Percentiles rank a stretch among this genome's conserved stretches.
Evolutionary conservation across 441 rosid genomes (phyloP).

Genomic region (Dalechampia spathulata): DNA sequence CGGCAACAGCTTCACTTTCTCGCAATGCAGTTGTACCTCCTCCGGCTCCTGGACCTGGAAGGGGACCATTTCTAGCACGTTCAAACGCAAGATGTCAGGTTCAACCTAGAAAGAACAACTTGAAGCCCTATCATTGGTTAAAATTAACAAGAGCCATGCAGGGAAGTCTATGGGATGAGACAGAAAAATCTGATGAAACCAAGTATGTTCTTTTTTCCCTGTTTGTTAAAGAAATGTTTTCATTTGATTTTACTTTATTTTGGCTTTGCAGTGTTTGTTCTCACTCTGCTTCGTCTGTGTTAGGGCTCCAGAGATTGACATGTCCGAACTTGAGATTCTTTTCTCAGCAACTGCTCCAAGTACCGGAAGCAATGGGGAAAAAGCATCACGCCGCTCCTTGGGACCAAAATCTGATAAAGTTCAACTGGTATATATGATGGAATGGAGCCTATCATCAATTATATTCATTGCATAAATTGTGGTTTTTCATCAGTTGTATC

Average conservation of each 20-base stretch:
- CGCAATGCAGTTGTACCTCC: slow-evolving; percentile 51
- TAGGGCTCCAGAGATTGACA: slow-evolving; percentile 87
- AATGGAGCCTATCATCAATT: slow-evolving; percentile 5
- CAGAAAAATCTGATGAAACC: slow-evolving; percentile 77
- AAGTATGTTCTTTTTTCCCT: slow-evolving; percentile 30
- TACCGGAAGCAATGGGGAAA: slow-evolving; percentile 38
- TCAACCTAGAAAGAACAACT: slow-evolving; percentile 57
- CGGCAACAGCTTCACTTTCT: too few species aligned
- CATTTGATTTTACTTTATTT: not conserved
- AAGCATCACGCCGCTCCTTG: slow-evolving; percentile 38
- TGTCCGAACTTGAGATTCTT: slow-evolving; percentile 84
- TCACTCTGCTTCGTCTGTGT: slow-evolving; percentile 16
- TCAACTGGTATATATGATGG: slow-evolving; percentile 65
- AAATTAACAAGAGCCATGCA: slow-evolving; percentile 85
- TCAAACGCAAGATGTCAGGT: slow-evolving; percentile 37
- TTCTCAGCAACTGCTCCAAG: slow-evolving; percentile 68
- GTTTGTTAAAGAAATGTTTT: slow-evolving; percentile 2
- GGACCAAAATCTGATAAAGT: slow-evolving; percentile 73
- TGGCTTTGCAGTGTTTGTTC: not conserved
- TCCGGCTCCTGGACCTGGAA: slow-evolving; percentile 67
- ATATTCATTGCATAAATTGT: slow-evolving; percentile 1
- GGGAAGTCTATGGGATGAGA: slow-evolving; percentile 96
- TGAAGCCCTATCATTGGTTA: slow-evolving; percentile 96
- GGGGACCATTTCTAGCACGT: slow-evolving; percentile 52
- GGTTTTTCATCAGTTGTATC: not conserved